These are phyloP conservation scores for Wolfiporia cocos DNA, from an alignment of 1,284 basidiomycete genomes.

Conservation along the genomic window DNA sequence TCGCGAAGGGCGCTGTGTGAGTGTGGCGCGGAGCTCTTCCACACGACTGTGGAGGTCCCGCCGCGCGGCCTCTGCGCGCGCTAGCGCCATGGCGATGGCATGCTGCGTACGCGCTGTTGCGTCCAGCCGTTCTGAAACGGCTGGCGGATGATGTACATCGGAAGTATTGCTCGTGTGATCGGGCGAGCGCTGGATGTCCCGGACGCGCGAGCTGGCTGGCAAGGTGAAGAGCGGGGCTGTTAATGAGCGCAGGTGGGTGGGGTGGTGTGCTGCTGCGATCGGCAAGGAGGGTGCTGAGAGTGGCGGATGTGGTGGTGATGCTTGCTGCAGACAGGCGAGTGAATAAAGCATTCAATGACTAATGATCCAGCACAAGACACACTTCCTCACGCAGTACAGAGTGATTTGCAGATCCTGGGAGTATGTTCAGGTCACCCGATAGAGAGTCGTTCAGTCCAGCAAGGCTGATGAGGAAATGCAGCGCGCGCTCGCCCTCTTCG, in stretches of 20 bases:
- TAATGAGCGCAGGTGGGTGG: slow-evolving; percentile 23
- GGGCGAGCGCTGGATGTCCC: background rate
- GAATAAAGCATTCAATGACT: background rate
- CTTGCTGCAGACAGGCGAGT: slow-evolving; percentile 6
- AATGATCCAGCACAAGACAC: too few species aligned
- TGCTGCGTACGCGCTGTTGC: slow-evolving; percentile 2
- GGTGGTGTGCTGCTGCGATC: slow-evolving; percentile 44
- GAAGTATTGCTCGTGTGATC: background rate
- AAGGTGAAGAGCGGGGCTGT: slow-evolving; percentile 11
- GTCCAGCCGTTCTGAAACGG: slow-evolving; percentile 3
- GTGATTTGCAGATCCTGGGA: too few species aligned
- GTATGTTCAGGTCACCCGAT: too few species aligned
- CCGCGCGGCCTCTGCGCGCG: slow-evolving; percentile 7
- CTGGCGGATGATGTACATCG: background rate
- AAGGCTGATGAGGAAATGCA: slow-evolving; percentile 29
- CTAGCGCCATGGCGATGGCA: slow-evolving; percentile 11
- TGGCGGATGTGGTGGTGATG: slow-evolving; percentile 8
- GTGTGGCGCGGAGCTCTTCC: slow-evolving; percentile 1
- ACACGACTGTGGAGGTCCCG: slow-evolving; percentile 10
- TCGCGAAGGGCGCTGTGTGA: too few species aligned
- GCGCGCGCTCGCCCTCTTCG: slow-evolving; percentile 21
- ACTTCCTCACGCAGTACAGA: too few species aligned
- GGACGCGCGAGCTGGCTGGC: background rate
- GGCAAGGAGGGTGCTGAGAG: slow-evolving; percentile 31
- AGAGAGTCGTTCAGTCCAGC: slow-evolving; percentile 24